Evolutionary conservation across 2,329 filamentous ascomycete genomes (phyloP), one percentile per base, ranked within the genome.

Genomic region (Xylariales sp.): DNA sequence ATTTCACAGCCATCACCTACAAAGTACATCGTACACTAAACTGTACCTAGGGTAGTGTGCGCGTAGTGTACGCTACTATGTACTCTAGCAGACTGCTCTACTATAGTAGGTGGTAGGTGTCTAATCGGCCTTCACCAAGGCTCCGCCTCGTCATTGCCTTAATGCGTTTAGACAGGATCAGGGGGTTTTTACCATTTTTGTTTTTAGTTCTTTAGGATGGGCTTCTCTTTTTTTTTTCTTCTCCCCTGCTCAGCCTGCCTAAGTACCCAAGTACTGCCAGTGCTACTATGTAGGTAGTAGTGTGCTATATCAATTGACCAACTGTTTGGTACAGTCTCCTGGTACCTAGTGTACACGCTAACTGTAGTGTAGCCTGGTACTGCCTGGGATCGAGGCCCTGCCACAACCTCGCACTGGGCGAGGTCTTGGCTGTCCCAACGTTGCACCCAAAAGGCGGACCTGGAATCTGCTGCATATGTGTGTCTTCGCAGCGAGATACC

Each of bases 361-460:
- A 18, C 23, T 46, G 39, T 56, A 14, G 39, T 56, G 53, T 9
- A n/a, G 12, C 48, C 23, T 43, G 43, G 45, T 14, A 28, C 36
- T 8, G 36, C 48, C 57, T 48, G 57, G 62, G 53, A 56, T 55
- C 36, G 30, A n/a, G 60, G 32, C 69, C 45, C 50, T 64, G 62
- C 56, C 59, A 45, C 36, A 60, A 60, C 54, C 63, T 72, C 66
- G 70, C 71, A 72, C 70, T 73, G 72, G 71, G 61, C 69, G 69
- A 64, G 57, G 56, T 52, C 62, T 62, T 65, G 59, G 54, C 50
- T 36, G 53, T 67, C 69, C 65, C 69, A 69, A 73, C 69, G 71
- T 76, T 75, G 67, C 73, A 69, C 70, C 64, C 49, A 67, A 67
- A 67, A 56, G 65, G 65, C 65, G 67, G 67, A 67, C 67, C 64